These are phyloP conservation scores for Camelina sativa DNA, from an alignment of 345 rosid species.

Conservation along the genomic window DNA sequence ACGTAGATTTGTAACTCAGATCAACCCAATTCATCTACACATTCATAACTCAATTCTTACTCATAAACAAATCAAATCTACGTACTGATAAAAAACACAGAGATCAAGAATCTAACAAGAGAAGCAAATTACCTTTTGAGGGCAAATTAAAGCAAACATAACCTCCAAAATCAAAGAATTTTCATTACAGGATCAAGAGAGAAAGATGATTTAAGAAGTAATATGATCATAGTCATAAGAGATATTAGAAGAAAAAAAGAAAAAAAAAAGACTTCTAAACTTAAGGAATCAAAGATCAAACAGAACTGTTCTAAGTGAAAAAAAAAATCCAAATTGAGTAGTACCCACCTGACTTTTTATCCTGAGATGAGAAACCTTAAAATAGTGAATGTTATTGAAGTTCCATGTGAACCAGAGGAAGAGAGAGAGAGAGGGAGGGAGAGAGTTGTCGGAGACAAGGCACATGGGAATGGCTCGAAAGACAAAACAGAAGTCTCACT, in stretches of 20 bases:
- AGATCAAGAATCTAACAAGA: conserved; percentile 3
- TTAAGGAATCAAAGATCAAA: conserved; percentile 5
- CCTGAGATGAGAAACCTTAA: conserved; percentile 30
- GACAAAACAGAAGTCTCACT: conserved; percentile 29
- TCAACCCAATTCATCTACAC: neutral
- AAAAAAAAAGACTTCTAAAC: neutral
- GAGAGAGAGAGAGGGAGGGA: conserved; percentile 27
- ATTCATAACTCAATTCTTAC: neutral
- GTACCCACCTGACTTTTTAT: conserved; percentile 39
- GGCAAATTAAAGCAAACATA: conserved; percentile 13
- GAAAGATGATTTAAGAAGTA: neutral
- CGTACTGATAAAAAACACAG: neutral
- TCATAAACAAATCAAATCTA: conserved; percentile 11
- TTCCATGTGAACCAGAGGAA: conserved; percentile 42
- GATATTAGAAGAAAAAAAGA: neutral
- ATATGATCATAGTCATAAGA: conserved; percentile 10
- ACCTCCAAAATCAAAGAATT: conserved; percentile 15
- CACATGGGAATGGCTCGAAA: conserved; percentile 39
- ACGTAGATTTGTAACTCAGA: conserved; percentile 15
- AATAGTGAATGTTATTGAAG: conserved; percentile 24
- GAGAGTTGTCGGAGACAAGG: conserved; percentile 37
- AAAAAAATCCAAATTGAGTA: conserved; percentile 12
- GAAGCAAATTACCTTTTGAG: neutral
- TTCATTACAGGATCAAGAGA: conserved; percentile 15
- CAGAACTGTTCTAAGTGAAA: conserved; percentile 14